Percentiles rank a stretch among this genome's conserved stretches.
Conservation (phyloP, 441 rosid genomes). For the Euphorbia celastroides region DNA sequence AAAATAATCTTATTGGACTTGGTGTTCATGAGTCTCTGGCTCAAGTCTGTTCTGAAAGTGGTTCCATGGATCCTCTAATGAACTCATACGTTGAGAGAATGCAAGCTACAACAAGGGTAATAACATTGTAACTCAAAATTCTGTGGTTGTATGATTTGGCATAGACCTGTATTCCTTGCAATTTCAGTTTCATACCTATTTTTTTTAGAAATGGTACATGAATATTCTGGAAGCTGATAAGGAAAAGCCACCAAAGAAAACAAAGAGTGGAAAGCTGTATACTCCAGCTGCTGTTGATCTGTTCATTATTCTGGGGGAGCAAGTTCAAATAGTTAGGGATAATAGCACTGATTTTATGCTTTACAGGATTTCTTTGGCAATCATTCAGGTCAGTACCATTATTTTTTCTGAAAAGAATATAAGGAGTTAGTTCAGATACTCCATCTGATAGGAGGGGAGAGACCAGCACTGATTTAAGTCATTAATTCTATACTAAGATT, state of each 20-base stretch:
- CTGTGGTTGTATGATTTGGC: conserved; percentile 3
- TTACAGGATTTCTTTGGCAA: conserved; percentile 90
- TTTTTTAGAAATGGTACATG: conserved; percentile 88
- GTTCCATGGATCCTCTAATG: conserved; percentile 99
- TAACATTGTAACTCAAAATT: conserved; percentile 1
- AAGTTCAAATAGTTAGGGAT: conserved; percentile 98
- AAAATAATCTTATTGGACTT: conserved; percentile 92
- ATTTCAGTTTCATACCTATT: conserved; percentile 8
- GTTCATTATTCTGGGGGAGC: conserved; percentile 98
- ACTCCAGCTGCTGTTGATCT: conserved; percentile 99
- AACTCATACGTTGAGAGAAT: conserved; percentile 96
- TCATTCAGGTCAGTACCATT: conserved; percentile 73
- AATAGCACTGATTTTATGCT: conserved; percentile 97
- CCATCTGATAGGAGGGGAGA: background rate
- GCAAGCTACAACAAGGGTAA: conserved; percentile 98
- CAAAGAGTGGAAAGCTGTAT: conserved; percentile 95
- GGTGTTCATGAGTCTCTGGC: conserved; percentile 99
- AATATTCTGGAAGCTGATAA: conserved; percentile 97
- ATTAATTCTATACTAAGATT: background rate
- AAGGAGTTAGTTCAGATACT: background rate
- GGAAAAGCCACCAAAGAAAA: conserved; percentile 95
- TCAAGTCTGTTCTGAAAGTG: conserved; percentile 99
- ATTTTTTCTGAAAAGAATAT: conserved; percentile 17
- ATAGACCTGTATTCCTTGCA: conserved; percentile 16
- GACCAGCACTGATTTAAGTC: background rate